Percentiles rank a stretch among this genome's conserved stretches.
These are phyloP conservation scores for Aegilops bicornis DNA, from an alignment of 176 grass and related monocot species.

Conservation along the genomic window DNA sequence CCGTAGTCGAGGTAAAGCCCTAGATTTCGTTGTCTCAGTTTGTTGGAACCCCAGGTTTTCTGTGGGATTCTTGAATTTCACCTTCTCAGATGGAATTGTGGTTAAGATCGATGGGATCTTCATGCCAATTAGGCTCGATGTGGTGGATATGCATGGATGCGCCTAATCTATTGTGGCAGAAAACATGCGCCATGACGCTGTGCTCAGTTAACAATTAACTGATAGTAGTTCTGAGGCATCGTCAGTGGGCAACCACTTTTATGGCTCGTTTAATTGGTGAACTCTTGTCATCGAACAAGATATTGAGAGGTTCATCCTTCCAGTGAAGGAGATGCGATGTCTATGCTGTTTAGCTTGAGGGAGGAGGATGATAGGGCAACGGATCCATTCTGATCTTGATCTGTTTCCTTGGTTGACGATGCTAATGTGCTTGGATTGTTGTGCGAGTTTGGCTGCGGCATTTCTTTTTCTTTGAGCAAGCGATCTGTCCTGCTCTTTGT, in stretches of 20 bases:
- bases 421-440: not conserved
- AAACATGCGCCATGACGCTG: not conserved
- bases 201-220: not conserved
- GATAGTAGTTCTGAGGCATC: not conserved
- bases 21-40: not conserved
- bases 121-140: not conserved
- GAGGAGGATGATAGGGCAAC: not conserved
- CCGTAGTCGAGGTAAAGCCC: not conserved
- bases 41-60: not conserved
- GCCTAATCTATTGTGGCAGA: not conserved
- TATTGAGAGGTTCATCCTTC: not conserved
- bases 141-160: not conserved
- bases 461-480: not conserved
- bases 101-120: not conserved
- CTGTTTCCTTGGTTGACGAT: not conserved
- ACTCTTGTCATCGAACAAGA: not conserved
- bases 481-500: not conserved
- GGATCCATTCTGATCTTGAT: not conserved
- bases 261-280: not conserved
- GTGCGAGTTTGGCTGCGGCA: not conserved
- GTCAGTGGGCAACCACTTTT: not conserved
- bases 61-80: not conserved
- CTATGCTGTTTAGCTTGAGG: not conserved
- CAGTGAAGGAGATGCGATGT: not conserved
- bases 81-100: not conserved